Percentiles rank a stretch among this genome's conserved stretches.
Conservation (phyloP, 2,329 filamentous ascomycete species). For the Sclerotiophoma versabilis region DNA sequence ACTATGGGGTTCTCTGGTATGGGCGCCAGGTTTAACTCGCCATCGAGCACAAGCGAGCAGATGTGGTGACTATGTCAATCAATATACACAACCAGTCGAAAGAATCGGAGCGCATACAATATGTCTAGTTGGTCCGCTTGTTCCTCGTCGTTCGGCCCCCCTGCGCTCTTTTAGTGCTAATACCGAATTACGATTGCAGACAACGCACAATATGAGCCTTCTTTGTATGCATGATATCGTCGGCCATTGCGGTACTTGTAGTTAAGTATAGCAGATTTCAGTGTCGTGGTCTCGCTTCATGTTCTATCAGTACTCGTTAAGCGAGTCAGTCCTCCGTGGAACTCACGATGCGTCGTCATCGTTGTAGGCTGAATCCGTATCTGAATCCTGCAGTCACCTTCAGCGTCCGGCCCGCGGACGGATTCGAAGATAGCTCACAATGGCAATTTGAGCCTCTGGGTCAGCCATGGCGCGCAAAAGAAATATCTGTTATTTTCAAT, state of each 20-base stretch:
- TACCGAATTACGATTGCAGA: too few species aligned
- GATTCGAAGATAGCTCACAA: constrained; percentile 12
- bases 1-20: constrained; percentile 31
- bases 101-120: constrained; percentile 26
- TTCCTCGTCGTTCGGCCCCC: constrained; percentile 46
- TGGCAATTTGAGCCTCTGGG: constrained; percentile 23
- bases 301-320: constrained; percentile 3
- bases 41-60: constrained; percentile 32
- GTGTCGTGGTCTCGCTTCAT: constrained; percentile 31
- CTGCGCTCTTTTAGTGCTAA: not conserved
- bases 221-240: constrained; percentile 39
- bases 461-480: constrained; percentile 22
- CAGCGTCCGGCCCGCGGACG: not conserved
- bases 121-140: constrained; percentile 52
- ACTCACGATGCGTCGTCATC: constrained; percentile 30
- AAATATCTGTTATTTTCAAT: not conserved
- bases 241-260: constrained; percentile 40
- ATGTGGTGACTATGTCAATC: constrained; percentile 32
- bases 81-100: not conserved
- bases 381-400: constrained; percentile 21
- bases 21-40: constrained; percentile 33
- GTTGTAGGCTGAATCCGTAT: constrained; percentile 28
- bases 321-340: too few species aligned
- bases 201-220: constrained; percentile 33
- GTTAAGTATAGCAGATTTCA: constrained; percentile 33